A percentile compares a stretch with the other conserved stretches of the same genome.
phyloP scores from a whole-genome alignment of 352 stramenopile genomes.

The Globisporangium emineosum region DNA sequence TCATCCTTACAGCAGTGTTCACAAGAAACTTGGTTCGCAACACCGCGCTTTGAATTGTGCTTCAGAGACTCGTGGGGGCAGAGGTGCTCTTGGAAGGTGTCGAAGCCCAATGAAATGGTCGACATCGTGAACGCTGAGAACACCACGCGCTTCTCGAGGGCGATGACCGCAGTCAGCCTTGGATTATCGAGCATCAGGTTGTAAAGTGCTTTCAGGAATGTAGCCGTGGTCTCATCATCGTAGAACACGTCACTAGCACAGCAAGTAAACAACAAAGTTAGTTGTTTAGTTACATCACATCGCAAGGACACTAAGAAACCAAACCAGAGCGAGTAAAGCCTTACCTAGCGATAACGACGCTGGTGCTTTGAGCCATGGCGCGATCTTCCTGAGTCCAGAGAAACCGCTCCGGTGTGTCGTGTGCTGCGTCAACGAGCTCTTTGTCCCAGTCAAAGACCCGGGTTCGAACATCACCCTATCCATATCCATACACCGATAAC shows the following conservation, averaged over 20 bases:
- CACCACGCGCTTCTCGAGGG: slow-evolving; percentile 47
- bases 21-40: slow-evolving; percentile 34
- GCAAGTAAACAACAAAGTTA: background rate
- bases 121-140: slow-evolving; percentile 51
- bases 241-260: slow-evolving; percentile 65
- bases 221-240: slow-evolving; percentile 38
- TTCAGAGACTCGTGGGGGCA: slow-evolving; percentile 30
- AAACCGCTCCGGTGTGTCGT: slow-evolving; percentile 15
- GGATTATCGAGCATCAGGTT: slow-evolving; percentile 33
- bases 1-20: slow-evolving; percentile 10
- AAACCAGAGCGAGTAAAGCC: background rate
- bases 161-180: slow-evolving; percentile 25
- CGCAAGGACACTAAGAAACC: too few relatives aligned
- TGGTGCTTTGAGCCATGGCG: slow-evolving; percentile 15
- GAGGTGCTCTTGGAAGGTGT: slow-evolving; percentile 42
- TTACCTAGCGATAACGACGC: slow-evolving; percentile 39
- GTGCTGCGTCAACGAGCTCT: slow-evolving; percentile 8
- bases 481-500: background rate
- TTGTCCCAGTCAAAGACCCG: slow-evolving; percentile 24
- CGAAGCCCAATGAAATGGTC: slow-evolving; percentile 50
- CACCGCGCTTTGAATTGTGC: background rate
- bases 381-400: slow-evolving; percentile 25
- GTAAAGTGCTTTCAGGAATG: slow-evolving; percentile 40
- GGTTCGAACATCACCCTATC: slow-evolving; percentile 22
- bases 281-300: too few relatives aligned